Percentiles rank a stretch among this genome's conserved stretches.
Conservation (phyloP, 345 rosid genomes). For the Gossypioides kirkii region DNA sequence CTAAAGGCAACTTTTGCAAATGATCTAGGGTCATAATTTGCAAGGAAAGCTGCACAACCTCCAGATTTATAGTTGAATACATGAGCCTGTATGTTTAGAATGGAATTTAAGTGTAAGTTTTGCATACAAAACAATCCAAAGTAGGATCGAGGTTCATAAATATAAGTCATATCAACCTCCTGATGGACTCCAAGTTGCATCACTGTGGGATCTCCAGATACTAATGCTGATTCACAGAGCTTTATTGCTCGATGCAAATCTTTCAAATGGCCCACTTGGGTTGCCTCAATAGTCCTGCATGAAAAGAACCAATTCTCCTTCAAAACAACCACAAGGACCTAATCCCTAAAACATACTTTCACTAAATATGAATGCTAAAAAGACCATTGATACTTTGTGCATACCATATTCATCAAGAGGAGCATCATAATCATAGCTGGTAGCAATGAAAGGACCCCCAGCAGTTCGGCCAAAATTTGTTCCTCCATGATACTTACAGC, state of each 20-base stretch:
- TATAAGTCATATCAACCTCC: slow-evolving; percentile 49
- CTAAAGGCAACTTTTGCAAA: slow-evolving; percentile 71
- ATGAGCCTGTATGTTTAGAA: slow-evolving; percentile 56
- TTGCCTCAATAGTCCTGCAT: slow-evolving; percentile 76
- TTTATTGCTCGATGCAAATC: slow-evolving; percentile 94
- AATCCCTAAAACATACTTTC: background rate
- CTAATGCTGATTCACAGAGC: slow-evolving; percentile 82
- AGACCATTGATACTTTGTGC: slow-evolving; percentile 7
- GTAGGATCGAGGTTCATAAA: slow-evolving; percentile 2
- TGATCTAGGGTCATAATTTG: slow-evolving; percentile 66
- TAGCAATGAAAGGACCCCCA: slow-evolving; percentile 99
- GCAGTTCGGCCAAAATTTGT: slow-evolving; percentile 99
- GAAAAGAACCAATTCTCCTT: slow-evolving; percentile 8
- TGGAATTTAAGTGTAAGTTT: background rate
- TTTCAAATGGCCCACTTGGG: slow-evolving; percentile 99
- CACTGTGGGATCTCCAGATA: slow-evolving; percentile 59
- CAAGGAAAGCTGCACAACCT: slow-evolving; percentile 92
- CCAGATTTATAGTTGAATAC: slow-evolving; percentile 73
- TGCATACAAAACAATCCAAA: background rate
- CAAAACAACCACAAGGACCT: slow-evolving; percentile 2
- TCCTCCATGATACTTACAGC: slow-evolving; percentile 87
- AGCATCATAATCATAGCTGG: slow-evolving; percentile 96
- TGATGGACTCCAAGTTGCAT: slow-evolving; percentile 72
- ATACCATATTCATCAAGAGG: slow-evolving; percentile 96
- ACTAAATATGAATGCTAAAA: background rate